These are phyloP conservation scores for Wickerhamiella infanticola DNA, from an alignment of 1,139 yeast species.

Conservation along the genomic window DNA sequence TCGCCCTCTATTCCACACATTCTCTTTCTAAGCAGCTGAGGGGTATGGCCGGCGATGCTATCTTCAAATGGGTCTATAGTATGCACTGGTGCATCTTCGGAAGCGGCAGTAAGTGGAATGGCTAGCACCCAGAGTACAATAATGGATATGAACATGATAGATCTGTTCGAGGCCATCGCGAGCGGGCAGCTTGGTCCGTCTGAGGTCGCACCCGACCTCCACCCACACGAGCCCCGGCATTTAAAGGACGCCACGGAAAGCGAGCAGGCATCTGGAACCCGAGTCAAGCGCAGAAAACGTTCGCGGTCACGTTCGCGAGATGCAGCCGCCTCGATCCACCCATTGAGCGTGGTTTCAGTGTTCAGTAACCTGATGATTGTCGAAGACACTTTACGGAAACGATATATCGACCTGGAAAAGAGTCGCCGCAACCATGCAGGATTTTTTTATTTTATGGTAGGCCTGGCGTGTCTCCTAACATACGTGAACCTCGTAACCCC, in stretches of 20 bases:
- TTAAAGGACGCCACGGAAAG: not conserved
- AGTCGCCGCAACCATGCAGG: conserved; percentile 59
- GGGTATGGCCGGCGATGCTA: no score
- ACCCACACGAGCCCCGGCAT: not conserved
- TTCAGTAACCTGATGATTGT: conserved; percentile 66
- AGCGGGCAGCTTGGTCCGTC: not conserved
- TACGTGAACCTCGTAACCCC: conserved; percentile 21
- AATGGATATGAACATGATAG: not conserved
- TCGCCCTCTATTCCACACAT: no score
- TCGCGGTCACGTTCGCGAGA: not conserved
- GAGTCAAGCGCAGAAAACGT: not conserved
- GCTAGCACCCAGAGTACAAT: no score
- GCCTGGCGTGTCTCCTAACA: conserved; percentile 20
- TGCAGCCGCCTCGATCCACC: not conserved
- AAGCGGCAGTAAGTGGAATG: no score
- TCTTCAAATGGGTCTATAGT: no score
- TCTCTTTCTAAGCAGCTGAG: no score
- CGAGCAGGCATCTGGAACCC: not conserved
- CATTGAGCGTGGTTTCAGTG: conserved; percentile 16
- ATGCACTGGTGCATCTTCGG: no score
- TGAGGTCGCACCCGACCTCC: not conserved
- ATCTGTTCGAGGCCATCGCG: conserved; percentile 1
- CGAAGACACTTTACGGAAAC: conserved; percentile 74
- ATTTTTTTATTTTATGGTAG: conserved; percentile 40
- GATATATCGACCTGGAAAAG: conserved; percentile 54